These are phyloP conservation scores for Raphanus hybrid DNA, from an alignment of 441 rosid genomes.

Conservation along the genomic window DNA sequence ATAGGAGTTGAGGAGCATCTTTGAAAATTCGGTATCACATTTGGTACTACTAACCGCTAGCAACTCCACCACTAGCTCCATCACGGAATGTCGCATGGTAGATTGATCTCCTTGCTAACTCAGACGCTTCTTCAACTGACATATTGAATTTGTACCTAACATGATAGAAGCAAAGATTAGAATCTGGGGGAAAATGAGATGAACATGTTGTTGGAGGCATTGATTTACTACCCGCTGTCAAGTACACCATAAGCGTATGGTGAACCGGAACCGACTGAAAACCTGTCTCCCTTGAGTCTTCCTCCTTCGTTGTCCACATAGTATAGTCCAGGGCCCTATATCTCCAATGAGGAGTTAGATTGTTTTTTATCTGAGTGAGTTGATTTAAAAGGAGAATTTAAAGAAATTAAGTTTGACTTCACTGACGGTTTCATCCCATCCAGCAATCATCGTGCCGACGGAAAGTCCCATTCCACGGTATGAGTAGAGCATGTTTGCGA, in stretches of 20 bases:
- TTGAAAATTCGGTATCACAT: constrained; percentile 4
- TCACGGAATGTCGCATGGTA: constrained; percentile 99
- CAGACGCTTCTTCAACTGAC: constrained; percentile 93
- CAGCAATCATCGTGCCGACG: constrained; percentile 99
- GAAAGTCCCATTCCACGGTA: constrained; percentile 99
- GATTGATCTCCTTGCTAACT: constrained; percentile 93
- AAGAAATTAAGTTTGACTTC: background rate
- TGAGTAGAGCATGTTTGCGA: constrained; percentile 95
- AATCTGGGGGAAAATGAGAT: too few relatives aligned
- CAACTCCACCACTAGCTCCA: constrained; percentile 99
- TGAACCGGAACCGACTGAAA: constrained; percentile 99
- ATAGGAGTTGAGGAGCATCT: constrained; percentile 9
- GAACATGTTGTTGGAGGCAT: background rate
- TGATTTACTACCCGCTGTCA: constrained; percentile 71
- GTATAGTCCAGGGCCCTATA: constrained; percentile 94
- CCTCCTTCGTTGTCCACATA: constrained; percentile 99
- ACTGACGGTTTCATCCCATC: constrained; percentile 90
- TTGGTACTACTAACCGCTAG: constrained; percentile 68
- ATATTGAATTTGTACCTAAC: constrained; percentile 81
- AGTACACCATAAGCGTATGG: constrained; percentile 98
- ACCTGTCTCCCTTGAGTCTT: constrained; percentile 89
- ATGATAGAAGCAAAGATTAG: constrained; percentile 7
- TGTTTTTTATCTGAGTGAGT: constrained; percentile 4
- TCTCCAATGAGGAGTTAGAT: constrained; percentile 10
- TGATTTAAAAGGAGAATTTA: constrained; percentile 1